Evolutionary conservation across 2,329 filamentous ascomycete genomes (phyloP), one percentile per base, ranked within the genome.

Genomic region (Fusarium sp.): DNA sequence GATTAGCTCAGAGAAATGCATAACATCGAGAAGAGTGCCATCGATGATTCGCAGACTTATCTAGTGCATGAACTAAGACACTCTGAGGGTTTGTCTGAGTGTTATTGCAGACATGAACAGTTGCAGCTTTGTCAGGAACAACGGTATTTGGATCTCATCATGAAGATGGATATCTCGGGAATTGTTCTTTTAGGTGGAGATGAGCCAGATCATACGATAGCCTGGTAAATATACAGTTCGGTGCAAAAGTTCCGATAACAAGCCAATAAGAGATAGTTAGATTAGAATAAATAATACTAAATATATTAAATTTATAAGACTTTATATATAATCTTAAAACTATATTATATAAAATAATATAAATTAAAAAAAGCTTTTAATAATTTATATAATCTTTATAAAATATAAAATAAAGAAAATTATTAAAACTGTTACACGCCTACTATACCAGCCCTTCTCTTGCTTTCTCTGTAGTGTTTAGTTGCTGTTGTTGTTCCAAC

Each of bases 1-100:
- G 35, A 2, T 37, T 55, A 51, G 52, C 45, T 32, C n/a, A 22
- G 11, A 33, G 24, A 55, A 51, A 55, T 26, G 45, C 52, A 55
- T 51, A 46, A 32, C 52, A 51, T 51, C 26, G 19, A 15, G 24
- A 55, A 39, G 13, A 19, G 32, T 51, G 33, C 32, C 40, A 19
- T n/a, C 7, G 15, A 51, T 30, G 43, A 14, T 26, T 45, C 9
- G 17, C 43, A 37, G 17, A 37, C 17, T 37, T 10, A 19, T 37
- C 17, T 9, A 19, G 35, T 37, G 26, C 43, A n/a, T 19, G 24
- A 30, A 14, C 28, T 20, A n/a, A 14, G 11, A 13, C n/a, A 13
- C 28, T 30, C 17, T 51, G 33, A 55, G 35, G 17, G 32, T 7
- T n/a, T 51, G 50, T 19, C 7, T 19, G n/a, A n/a, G n/a, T 55